phyloP scores from a whole-genome alignment of 2,329 filamentous ascomycete genomes.

The Cytospora paraplurivora region DNA sequence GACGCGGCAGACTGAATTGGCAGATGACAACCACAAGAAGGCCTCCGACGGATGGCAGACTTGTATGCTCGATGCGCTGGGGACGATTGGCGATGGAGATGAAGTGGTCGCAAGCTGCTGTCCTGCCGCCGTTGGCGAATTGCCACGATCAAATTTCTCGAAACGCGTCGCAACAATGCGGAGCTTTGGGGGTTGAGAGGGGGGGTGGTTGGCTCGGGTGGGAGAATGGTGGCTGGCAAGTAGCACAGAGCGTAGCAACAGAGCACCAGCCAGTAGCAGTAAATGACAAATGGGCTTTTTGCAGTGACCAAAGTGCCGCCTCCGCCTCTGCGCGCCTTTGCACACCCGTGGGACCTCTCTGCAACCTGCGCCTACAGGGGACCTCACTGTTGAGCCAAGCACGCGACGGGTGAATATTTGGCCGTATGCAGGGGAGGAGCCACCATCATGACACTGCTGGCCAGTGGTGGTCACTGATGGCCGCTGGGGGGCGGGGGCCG shows the following conservation, averaged over 20 bases:
- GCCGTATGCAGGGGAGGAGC: neutral
- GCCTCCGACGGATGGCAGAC: conserved; percentile 7
- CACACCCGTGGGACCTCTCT: too few species aligned
- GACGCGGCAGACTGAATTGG: neutral
- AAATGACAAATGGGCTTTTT: neutral
- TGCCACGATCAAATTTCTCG: conserved; percentile 23
- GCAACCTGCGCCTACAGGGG: neutral
- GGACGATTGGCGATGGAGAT: conserved; percentile 25
- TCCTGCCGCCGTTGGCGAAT: conserved; percentile 20
- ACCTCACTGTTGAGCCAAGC: neutral
- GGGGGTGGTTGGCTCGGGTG: conserved; percentile 1
- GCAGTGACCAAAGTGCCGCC: neutral
- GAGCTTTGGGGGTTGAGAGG: conserved; percentile 13
- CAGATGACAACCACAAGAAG: conserved; percentile 8
- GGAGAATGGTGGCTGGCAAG: conserved; percentile 23
- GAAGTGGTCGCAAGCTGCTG: conserved; percentile 19
- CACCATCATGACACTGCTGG: neutral
- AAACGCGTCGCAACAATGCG: conserved; percentile 22
- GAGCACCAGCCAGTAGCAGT: neutral
- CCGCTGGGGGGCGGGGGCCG: too few species aligned
- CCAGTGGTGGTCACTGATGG: neutral
- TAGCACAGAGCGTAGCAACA: conserved; percentile 10
- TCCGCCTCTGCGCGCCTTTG: neutral
- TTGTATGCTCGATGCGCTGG: conserved; percentile 18
- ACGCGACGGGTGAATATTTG: conserved; percentile 1